phyloP scores from a whole-genome alignment of 2,329 filamentous ascomycete species.

The Trichoderma hamatum region DNA sequence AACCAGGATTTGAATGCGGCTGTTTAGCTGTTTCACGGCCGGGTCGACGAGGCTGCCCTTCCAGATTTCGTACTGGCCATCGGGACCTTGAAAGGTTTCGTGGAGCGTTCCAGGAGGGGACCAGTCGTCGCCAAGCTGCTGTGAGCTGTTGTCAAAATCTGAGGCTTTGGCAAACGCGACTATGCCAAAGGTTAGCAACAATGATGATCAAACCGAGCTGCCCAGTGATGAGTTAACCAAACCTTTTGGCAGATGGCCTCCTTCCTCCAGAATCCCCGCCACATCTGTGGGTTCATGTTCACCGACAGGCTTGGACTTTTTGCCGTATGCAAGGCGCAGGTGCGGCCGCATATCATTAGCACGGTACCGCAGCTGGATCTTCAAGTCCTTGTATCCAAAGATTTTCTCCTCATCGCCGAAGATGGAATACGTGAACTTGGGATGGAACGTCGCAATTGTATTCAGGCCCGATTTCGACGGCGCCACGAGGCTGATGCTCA shows the following conservation, averaged over 20 bases:
- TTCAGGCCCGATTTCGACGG: slow-evolving; percentile 54
- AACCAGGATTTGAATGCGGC: slow-evolving; percentile 80
- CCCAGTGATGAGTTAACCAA: slow-evolving; percentile 35
- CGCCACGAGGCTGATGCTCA: slow-evolving; percentile 62
- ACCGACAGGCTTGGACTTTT: slow-evolving; percentile 70
- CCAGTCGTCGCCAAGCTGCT: slow-evolving; percentile 50
- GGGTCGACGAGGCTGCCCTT: slow-evolving; percentile 72
- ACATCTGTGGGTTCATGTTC: slow-evolving; percentile 73
- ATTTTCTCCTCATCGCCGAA: slow-evolving; percentile 93
- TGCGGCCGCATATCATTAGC: slow-evolving; percentile 77
- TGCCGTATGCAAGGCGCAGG: slow-evolving; percentile 69
- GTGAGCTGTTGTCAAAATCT: slow-evolving; percentile 65
- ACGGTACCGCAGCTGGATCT: slow-evolving; percentile 70
- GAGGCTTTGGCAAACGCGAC: slow-evolving; percentile 67
- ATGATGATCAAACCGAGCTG: background rate
- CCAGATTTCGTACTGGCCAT: slow-evolving; percentile 81
- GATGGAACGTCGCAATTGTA: slow-evolving; percentile 72
- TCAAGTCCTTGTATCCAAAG: slow-evolving; percentile 83
- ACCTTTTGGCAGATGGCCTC: slow-evolving; percentile 70
- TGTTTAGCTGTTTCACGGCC: slow-evolving; percentile 70
- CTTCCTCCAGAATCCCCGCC: slow-evolving; percentile 62
- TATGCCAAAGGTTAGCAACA: slow-evolving; percentile 38
- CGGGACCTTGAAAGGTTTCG: slow-evolving; percentile 62
- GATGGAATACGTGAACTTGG: slow-evolving; percentile 86
- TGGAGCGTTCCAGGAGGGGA: slow-evolving; percentile 77